These are phyloP conservation scores for Sporothrix phasma DNA, from an alignment of 2,329 filamentous ascomycete genomes.

Conservation along the genomic window DNA sequence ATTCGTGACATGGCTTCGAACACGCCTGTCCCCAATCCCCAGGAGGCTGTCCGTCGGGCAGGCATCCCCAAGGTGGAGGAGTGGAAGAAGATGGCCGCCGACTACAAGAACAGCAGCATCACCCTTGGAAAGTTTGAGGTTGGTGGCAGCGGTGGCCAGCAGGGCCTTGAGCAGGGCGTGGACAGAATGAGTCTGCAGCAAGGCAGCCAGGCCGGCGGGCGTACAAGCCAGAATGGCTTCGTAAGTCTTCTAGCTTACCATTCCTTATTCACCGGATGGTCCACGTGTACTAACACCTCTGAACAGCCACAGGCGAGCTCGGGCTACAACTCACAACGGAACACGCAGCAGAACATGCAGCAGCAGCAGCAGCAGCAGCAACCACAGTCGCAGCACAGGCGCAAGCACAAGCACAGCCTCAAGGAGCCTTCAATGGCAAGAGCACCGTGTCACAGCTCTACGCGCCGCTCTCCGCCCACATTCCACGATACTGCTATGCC, in stretches of 20 bases:
- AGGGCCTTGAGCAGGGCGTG: slow-evolving; percentile 57
- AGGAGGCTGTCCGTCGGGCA: slow-evolving; percentile 76
- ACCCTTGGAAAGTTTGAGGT: slow-evolving; percentile 82
- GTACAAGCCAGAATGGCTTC: slow-evolving; percentile 40
- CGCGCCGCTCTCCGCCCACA: slow-evolving; percentile 71
- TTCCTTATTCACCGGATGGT: neutral
- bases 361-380: slow-evolving; percentile 25
- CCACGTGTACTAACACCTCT: neutral
- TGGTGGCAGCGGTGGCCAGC: slow-evolving; percentile 33
- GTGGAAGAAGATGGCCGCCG: slow-evolving; percentile 99
- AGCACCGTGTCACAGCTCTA: slow-evolving; percentile 48
- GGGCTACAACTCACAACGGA: slow-evolving; percentile 25
- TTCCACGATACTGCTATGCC: slow-evolving; percentile 88
- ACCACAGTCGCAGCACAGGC: slow-evolving; percentile 20
- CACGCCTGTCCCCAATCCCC: slow-evolving; percentile 67
- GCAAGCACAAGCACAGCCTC: slow-evolving; percentile 27
- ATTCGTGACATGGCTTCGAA: slow-evolving; percentile 90
- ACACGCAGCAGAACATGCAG: slow-evolving; percentile 24
- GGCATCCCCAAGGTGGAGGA: slow-evolving; percentile 93
- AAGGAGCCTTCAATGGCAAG: slow-evolving; percentile 24
- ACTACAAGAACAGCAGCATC: slow-evolving; percentile 99
- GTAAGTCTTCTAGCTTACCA: slow-evolving; percentile 29
- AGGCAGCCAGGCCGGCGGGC: slow-evolving; percentile 28
- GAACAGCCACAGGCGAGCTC: slow-evolving; percentile 28
- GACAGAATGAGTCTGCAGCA: slow-evolving; percentile 69